phyloP scores from a whole-genome alignment of 2,329 filamentous ascomycete genomes.

The Talaromyces sp. region DNA sequence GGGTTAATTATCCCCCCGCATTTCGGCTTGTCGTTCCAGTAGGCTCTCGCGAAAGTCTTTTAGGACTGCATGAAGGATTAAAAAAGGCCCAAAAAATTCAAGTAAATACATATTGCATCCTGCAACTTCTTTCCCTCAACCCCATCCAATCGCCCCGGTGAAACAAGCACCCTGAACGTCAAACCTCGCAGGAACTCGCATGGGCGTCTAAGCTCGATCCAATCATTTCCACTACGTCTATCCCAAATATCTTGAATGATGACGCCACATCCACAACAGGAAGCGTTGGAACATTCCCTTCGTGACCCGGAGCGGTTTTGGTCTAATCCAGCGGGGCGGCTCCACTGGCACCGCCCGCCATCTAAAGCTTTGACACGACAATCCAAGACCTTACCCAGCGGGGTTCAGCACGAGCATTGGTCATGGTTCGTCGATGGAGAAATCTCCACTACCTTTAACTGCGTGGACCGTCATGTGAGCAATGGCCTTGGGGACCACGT shows the following conservation, averaged over 20 bases:
- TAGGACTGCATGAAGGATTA: not conserved
- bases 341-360: conserved; percentile 81
- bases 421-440: conserved; percentile 88
- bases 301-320: conserved; percentile 74
- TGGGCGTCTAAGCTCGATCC: not conserved
- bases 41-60: not conserved
- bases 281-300: conserved; percentile 62
- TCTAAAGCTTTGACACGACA: conserved; percentile 61
- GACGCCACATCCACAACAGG: conserved; percentile 49
- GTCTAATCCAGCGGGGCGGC: conserved; percentile 70
- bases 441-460: conserved; percentile 91
- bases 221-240: not conserved
- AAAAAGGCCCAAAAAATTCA: not conserved
- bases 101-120: not conserved
- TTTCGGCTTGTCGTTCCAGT: not conserved
- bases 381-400: conserved; percentile 64
- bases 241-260: conserved; percentile 2
- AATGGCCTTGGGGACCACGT: conserved; percentile 72
- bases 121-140: not conserved
- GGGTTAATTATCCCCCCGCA: conserved; percentile 11
- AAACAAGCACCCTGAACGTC: conserved; percentile 1
- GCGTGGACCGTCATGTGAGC: conserved; percentile 83
- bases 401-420: conserved; percentile 74
- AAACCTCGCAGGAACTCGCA: not conserved
- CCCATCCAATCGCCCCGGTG: conserved; percentile 4